Base-by-base conservation (phyloP, 495 filamentous ascomycete genomes). In the Staphylotrichum tortipilum region DNA sequence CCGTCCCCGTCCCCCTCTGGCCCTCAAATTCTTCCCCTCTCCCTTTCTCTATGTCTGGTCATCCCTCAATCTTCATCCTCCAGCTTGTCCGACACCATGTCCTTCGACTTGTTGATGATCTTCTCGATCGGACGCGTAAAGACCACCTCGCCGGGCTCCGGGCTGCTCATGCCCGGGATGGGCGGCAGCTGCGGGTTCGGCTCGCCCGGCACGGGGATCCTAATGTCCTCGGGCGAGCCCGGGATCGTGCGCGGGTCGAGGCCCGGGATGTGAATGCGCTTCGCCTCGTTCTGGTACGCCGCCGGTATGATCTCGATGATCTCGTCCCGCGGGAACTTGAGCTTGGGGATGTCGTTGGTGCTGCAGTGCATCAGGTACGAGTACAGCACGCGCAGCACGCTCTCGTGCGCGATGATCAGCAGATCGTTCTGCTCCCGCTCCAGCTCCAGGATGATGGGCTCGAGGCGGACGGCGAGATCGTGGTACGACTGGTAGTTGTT, bases 401-500 rank as follows among this genome's bases (percentile, higher is more conserved):
- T 91, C 66, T 99, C 94, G 61, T 99, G 94, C 12, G 94, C 94
- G 63, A 99, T 95, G 54, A 99, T 95, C 24, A 99, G 74, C 33
- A 99, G 75, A 66, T 99, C 94, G 50, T 94, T 94, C 61, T 95
- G 86, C 64, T 99, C 92, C 29, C 94, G 85, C 68, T 99, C 94
- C 3, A 99, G 77, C 67, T 99, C 94, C 9, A 99, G 79, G 65
- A 99, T 99, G 52, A 99, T 92, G 8, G 94, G 94, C 66, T 99
- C 94, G n/a, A 97, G 80, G 18, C 94, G 86, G 48, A 97, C 92
- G 21, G 94, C 94, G 33, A 99, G 80, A 62, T 99, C 92, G 66
- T 99, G 92, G 64, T 99, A 99, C 19, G 91, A 97, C 88, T 90
- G n/a, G n/a, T n/a, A n/a, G n/a, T n/a, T n/a, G n/a, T n/a, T n/a